A percentile compares a stretch with the other conserved stretches of the same genome.
Conservation (phyloP, 768 basidiomycete genomes). For the Serendipita sp. region DNA sequence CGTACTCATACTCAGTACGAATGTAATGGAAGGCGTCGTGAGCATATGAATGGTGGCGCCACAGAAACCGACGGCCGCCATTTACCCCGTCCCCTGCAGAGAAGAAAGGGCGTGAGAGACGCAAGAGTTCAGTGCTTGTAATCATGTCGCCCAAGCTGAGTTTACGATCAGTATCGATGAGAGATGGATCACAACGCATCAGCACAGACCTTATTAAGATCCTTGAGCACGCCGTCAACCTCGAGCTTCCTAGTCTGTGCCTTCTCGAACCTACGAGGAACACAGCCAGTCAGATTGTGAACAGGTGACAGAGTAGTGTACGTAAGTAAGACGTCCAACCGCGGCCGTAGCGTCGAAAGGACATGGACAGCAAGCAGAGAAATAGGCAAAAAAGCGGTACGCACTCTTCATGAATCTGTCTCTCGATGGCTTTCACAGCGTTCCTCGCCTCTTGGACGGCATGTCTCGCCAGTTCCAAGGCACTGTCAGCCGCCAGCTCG, state of each 20-base stretch:
- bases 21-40: background rate
- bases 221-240: background rate
- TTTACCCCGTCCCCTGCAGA: background rate
- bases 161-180: background rate
- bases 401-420: background rate
- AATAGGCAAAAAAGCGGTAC: background rate
- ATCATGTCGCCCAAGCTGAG: background rate
- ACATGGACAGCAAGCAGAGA: no score
- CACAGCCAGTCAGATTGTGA: background rate
- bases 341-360: background rate
- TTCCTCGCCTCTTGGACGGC: background rate
- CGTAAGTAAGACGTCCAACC: no score
- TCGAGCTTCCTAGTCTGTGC: background rate
- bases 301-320: background rate
- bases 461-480: background rate
- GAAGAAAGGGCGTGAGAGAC: background rate
- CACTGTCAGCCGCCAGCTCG: background rate
- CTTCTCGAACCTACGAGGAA: background rate
- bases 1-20: background rate
- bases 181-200: background rate
- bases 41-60: background rate
- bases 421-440: background rate
- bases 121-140: background rate
- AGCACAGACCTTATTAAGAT: constrained; percentile 1
- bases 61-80: background rate